A percentile compares a stretch with the other conserved stretches of the same genome.
phyloP scores from a whole-genome alignment of 208 protist species.

The Trypanosoma brucei region DNA sequence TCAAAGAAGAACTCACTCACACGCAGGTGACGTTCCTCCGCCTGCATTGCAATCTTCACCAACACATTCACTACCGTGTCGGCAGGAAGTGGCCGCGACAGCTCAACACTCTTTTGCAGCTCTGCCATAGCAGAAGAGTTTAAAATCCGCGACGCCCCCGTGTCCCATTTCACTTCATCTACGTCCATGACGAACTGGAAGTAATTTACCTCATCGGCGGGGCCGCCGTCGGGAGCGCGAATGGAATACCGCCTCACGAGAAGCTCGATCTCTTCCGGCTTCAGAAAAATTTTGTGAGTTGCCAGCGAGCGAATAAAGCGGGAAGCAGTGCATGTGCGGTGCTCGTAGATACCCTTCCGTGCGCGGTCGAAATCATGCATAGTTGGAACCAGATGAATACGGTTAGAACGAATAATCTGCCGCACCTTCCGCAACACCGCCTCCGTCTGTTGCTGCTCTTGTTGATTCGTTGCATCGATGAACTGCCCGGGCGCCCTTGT shows the following conservation, averaged over 20 bases:
- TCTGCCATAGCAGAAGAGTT: slow-evolving; percentile 4
- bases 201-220: slow-evolving; percentile 83
- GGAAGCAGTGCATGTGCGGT: slow-evolving; percentile 73
- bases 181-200: slow-evolving; percentile 86
- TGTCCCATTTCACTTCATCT: slow-evolving; percentile 38
- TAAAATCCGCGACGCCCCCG: slow-evolving; percentile 2
- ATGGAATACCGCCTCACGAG: slow-evolving; percentile 79
- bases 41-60: slow-evolving; percentile 48
- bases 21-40: slow-evolving; percentile 48
- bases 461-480: slow-evolving; percentile 24
- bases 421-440: slow-evolving; percentile 55
- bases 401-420: slow-evolving; percentile 48
- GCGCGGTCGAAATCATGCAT: slow-evolving; percentile 88
- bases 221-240: slow-evolving; percentile 48
- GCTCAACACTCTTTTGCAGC: slow-evolving; percentile 12
- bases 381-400: slow-evolving; percentile 77
- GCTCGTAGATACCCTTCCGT: slow-evolving; percentile 77
- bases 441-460: slow-evolving; percentile 27
- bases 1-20: slow-evolving; percentile 72
- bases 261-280: slow-evolving; percentile 62
- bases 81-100: slow-evolving; percentile 18
- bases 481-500: slow-evolving; percentile 50
- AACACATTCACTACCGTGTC: slow-evolving; percentile 37
- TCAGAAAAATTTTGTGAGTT: slow-evolving; percentile 81
- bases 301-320: slow-evolving; percentile 79